Evolutionary conservation across 2,329 filamentous ascomycete genomes (phyloP).

Genomic region (Alternaria sp.): DNA sequence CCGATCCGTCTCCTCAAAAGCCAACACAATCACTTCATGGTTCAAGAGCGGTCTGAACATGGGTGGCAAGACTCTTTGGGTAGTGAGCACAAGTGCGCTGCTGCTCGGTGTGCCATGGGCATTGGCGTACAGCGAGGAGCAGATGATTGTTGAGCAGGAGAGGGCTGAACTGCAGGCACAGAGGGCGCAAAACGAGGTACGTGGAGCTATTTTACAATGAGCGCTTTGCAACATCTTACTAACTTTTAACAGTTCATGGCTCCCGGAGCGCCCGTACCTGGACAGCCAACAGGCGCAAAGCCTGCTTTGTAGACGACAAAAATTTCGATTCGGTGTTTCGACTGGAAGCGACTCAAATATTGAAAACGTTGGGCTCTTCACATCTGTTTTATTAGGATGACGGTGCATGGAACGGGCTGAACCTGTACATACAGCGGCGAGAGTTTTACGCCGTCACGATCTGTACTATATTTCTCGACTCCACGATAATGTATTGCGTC

Average conservation of each 20-base stretch:
- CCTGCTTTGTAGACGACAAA: conserved; percentile 41
- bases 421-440: conserved; percentile 21
- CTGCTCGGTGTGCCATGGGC: conserved; percentile 93
- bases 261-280: conserved; percentile 33
- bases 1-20: conserved; percentile 55
- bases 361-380: conserved; percentile 18
- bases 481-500: conserved; percentile 32
- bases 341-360: background rate
- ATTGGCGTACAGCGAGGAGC: conserved; percentile 91
- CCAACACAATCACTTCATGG: conserved; percentile 61
- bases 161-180: conserved; percentile 96
- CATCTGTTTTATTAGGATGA: conserved; percentile 30
- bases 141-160: conserved; percentile 97
- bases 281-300: conserved; percentile 36
- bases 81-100: conserved; percentile 86
- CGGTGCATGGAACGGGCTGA: conserved; percentile 12
- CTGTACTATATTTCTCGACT: conserved; percentile 42
- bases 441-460: conserved; percentile 15
- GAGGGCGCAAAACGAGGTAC: conserved; percentile 75
- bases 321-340: background rate
- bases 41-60: conserved; percentile 69
- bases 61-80: conserved; percentile 87
- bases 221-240: conserved; percentile 4
- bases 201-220: background rate
- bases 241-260: conserved; percentile 40